A percentile compares a stretch with the other conserved stretches of the same genome.
Evolutionary conservation across 805 yeast genomes (phyloP).

Genomic region (Wickerhamiella siamensis): DNA sequence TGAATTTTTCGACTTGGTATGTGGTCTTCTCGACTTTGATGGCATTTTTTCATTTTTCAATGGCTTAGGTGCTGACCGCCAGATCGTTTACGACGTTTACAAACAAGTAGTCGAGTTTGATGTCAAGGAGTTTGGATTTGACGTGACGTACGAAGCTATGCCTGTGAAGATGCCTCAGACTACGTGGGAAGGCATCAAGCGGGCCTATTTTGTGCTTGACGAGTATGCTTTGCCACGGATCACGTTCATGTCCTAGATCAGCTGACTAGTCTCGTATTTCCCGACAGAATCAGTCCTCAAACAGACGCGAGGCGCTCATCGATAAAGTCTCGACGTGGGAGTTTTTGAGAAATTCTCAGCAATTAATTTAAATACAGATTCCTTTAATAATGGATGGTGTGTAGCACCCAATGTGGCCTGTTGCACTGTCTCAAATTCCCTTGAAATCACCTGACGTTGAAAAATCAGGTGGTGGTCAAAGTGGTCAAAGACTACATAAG

Average conservation of each 20-base stretch:
- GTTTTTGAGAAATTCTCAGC: too few species aligned
- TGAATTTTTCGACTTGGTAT: conserved; percentile 65
- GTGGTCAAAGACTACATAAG: neutral
- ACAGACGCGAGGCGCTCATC: too few species aligned
- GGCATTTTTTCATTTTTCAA: conserved; percentile 87
- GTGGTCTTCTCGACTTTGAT: conserved; percentile 65
- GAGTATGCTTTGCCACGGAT: conserved; percentile 24
- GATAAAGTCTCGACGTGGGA: too few species aligned
- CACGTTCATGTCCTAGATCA: conserved; percentile 7
- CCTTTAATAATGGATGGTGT: too few species aligned
- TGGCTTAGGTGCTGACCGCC: conserved; percentile 73
- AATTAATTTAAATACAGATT: too few species aligned
- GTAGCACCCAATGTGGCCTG: too few species aligned
- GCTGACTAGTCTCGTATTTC: neutral
- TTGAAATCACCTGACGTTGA: too few species aligned
- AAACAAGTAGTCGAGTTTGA: conserved; percentile 69
- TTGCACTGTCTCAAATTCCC: too few species aligned
- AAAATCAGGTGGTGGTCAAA: too few species aligned
- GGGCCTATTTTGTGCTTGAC: conserved; percentile 24
- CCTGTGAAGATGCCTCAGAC: conserved; percentile 25
- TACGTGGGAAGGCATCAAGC: conserved; percentile 24
- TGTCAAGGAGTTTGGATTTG: conserved; percentile 61
- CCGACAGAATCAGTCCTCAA: too few species aligned
- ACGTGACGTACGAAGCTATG: conserved; percentile 35
- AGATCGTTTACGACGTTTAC: conserved; percentile 70